Evolutionary conservation across 73 alveolate genomes (phyloP), one percentile per base, ranked within the genome.

Genomic region (Paramecium biaurelia): DNA sequence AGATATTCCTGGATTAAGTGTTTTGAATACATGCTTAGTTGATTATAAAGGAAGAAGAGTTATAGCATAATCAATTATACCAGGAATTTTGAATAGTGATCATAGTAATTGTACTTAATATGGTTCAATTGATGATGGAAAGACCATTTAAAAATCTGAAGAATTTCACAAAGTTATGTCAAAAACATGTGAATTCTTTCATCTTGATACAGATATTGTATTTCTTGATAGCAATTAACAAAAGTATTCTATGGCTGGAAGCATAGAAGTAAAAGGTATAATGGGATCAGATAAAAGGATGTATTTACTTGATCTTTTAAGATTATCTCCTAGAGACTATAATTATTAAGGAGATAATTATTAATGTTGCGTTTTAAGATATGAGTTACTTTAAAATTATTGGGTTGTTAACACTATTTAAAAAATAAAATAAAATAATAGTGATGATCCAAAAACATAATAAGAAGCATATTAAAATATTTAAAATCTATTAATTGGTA

Each of bases 121-220:
- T 92, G 99, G 99, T 4, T 92, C 98, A 14, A 97, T 97, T 76
- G 99, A 97, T 86, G 98, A 97, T 63, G 97, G 98, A 11, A 95
- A 96, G 72, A 96, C 98, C 11, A 93, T 97, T 28, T 90, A 89
- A 47, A 95, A 95, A 18, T 63, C 85, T 30, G 93, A 93, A 45
- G 96, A 92, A 23, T 97, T 96, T 88, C 97, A 94, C 53, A 93
- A 86, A 15, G 28, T 96, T 11, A 95, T 97, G 98, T 88, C 85
- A 47, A 93, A 96, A 89, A 92, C 96, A 10, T 95, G 98, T 92
- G 96, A 96, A 34, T 90, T 92, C 30, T 92, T 97, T 57, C 89
- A 76, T 59, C 67, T 97, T 37, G 95, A 95, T 42, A 92, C 70
- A 41, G 94, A 93, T 23, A 85, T 89, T 85, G 76, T 70, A 28